These are phyloP conservation scores for Nepenthes alata DNA, from an alignment of 179 eudicot genomes.

Conservation along the genomic window DNA sequence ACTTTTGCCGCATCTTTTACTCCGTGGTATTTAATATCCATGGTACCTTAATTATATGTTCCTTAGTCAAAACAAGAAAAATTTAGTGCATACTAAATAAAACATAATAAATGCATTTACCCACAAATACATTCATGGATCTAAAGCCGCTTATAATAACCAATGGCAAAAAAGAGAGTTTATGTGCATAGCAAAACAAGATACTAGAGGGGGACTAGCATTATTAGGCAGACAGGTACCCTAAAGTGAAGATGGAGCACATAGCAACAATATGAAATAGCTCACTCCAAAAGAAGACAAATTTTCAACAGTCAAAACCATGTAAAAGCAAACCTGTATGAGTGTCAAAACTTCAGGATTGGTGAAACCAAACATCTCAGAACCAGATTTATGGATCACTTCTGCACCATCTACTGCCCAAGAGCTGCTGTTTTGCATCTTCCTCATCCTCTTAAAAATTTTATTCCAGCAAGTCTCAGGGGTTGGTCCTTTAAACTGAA, in stretches of 20 bases:
- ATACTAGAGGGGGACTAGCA: too few species aligned
- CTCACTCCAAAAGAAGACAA: neutral
- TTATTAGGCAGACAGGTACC: too few species aligned
- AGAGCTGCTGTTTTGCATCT: slow-evolving; percentile 13
- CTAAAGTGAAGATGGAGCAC: neutral
- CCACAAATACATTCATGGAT: too few species aligned
- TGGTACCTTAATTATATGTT: too few species aligned
- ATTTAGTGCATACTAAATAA: too few species aligned
- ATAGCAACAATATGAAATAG: neutral
- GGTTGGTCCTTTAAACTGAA: slow-evolving; percentile 43
- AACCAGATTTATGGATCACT: slow-evolving; percentile 28
- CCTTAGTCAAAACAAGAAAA: too few species aligned
- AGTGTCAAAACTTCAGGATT: slow-evolving; percentile 39
- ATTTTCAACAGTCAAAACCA: neutral
- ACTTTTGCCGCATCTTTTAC: too few species aligned
- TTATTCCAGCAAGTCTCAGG: slow-evolving; percentile 55
- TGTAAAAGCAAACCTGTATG: slow-evolving; percentile 30
- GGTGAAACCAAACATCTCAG: slow-evolving; percentile 52
- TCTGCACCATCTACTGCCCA: slow-evolving; percentile 17
- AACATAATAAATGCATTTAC: too few species aligned
- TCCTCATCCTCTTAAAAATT: slow-evolving; percentile 33
- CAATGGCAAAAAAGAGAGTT: too few species aligned
- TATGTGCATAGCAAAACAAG: too few species aligned
- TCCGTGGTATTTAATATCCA: too few species aligned
- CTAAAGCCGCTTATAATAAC: too few species aligned